Base-by-base conservation (phyloP, 352 stramenopile genomes). In the Globisporangium canariense region DNA sequence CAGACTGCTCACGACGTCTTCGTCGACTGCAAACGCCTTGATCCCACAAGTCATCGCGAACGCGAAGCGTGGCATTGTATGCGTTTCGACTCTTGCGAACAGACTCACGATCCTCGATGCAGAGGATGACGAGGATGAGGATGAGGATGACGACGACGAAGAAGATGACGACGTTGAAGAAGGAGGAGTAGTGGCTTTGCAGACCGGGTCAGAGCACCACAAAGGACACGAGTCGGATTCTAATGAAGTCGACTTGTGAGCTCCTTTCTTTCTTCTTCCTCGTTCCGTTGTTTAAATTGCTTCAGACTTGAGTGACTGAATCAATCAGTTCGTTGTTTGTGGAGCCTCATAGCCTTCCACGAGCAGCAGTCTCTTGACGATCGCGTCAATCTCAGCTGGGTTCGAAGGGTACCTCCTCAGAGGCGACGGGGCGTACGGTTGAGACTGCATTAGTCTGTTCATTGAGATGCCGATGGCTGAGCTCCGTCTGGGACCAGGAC, bases 31-130 rank as follows among this genome's bases (percentile, higher is more conserved):
- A 13, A 67, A 36, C 30, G 53, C 45, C 47, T 60, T 18, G 5
- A 41, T 61, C 30, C 58, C 68, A 32, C 65, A 67, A 25, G 68
- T 88, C 6, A 66, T 83, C 18, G 62, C 83, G 5, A 79, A 80
- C 30, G 83, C 74, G 14, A 75, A 79, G 65, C 74, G 81, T 53
- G 83, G 83, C 1, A 68, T 89, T 51, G 30, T 92, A 20, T 90
- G 79, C 36, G 62, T 86, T 9, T 65, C 73, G 16, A 52, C 76
- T 8, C 59, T 62, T 54, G 57, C 67, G 20, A 73, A 60, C 52
- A 67, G 73, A 30, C 74, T 92, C 51, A 66, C 64, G 32, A 65
- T 92, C 32, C 76, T 84, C 14, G 83, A 92, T 58, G 81, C 75
- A 32, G 83, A 90, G 70, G 81, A 92, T 25, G 70, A 65, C 16